Evolutionary conservation across 345 rosid species (phyloP), one percentile per base, ranked within the genome.

Genomic region (Eucalyptus microcorys): DNA sequence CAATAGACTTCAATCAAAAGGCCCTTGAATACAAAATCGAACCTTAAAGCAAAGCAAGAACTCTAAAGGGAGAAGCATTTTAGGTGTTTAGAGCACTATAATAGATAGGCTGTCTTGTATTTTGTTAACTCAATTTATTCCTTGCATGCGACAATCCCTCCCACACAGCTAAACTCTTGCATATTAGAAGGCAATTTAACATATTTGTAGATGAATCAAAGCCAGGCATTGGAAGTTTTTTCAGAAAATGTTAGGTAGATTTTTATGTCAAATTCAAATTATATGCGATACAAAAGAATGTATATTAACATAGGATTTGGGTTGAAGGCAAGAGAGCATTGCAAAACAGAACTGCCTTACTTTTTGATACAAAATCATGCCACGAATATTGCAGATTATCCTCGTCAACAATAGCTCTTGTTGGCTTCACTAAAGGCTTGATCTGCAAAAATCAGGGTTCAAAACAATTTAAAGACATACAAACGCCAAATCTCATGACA

Each of bases 361-460:
- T 87, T 94, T 90, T 91, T 64, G 99, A 98, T 87, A 98, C 97
- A 91, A 98, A 89, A 93, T 98, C 99, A 93, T 98, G 99, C 99
- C 99, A 98, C 48, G 99, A 98, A 90, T 98, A 98, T 57, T 87
- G 48, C 80, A 97, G 86, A 89, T 89, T 43, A 89, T 92, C 90
- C 94, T 93, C 94, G 14, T 26, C 11, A 85, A 97, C 92, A 88
- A 98, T 93, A 68, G 30, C 79, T 92, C 85, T 91, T 90, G 99
- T 98, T 68, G 99, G 99, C 87, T 92, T 71, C 89, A 96, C 99
- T 87, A 98, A 90, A 13, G 99, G 99, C 93, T 87, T 88, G 91
- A 98, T 98, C 99, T 97, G 95, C 93, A 90, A 90, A 91, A 90
- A 86, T 47, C 84, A 71, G 87, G 49, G 48, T 30, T 86, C 24